Base-by-base conservation (phyloP, 768 basidiomycete genomes). In the Tricholoma sp. region DNA sequence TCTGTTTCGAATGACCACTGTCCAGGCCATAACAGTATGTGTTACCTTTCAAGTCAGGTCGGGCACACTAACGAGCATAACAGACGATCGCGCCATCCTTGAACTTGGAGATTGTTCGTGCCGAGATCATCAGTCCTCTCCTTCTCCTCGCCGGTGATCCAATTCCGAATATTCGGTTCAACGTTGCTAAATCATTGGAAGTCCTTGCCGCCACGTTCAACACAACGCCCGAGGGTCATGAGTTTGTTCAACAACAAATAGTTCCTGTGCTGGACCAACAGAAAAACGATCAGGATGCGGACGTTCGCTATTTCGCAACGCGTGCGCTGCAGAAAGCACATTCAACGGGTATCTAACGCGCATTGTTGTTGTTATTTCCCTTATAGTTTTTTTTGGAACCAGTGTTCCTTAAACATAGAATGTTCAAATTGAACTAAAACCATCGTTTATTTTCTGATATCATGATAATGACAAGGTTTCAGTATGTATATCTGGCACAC, bases 131-230 rank as follows among this genome's bases (percentile, higher is more conserved):
- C 59, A 85, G 86, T 21, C 87, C 90, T 37, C 82, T 98, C 51
- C 74, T 96, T 57, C 80, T 85, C 57, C 83, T 99, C 46, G 86
- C 91, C 14, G 78, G 79, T 52, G 97, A 99, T 69, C 85, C 91
- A 10, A 98, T 99, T 68, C 97, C 97, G 54, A 99, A 99, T 73
- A 98, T 99, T 71, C 91, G 97, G 35, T 99, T 99, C 81, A 98
- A 98, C 70, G 95, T 98, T 27, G 90, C 95, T 22, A 98, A 98
- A 72, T 88, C 91, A 24, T 76, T 98, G 64, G 96, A 98, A 75
- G 85, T 93, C 12, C 80, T 98, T 63, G 91, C 91, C 1, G 76
- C 75, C 14, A 82, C 89, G 0, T 86, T 91, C 62, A 84, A 81
- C 18, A 71, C 72, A 51, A 74, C 76, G 5, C 67, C 80, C 0